Base-by-base conservation (phyloP, 371 early-diverging fungal genomes). In the Mortierella sp. region DNA sequence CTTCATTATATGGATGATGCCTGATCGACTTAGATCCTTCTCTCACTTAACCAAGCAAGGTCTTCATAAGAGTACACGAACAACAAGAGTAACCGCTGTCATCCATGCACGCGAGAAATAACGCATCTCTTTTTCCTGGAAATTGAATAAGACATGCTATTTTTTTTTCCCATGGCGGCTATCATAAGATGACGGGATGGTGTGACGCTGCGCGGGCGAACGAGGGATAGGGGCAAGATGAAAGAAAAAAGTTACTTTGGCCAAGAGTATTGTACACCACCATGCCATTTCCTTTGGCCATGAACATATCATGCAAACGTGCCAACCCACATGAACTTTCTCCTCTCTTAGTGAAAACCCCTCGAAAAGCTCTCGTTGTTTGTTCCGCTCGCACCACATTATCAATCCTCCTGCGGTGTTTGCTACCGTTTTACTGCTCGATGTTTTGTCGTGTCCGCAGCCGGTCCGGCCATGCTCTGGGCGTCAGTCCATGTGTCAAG, bases 181-280 rank as follows among this genome's bases (percentile, higher is more conserved):
- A 48, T 52, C 48, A 72, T 71, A 24, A 72, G 34, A 52, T 72
- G 72, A 50, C 52, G 34, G 72, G 50, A 72, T 19, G 31, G 52
- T 26, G 48, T 52, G 52, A 52, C 50, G 31, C 48, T 34, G 72
- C 52, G 52, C 52, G 31, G 21, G 52, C 50, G 52, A 47, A 19
- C 50, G 34, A 47, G 34, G 52, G 72, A 72, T 10, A 65, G 31
- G 38, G 38, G 31, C 28, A 60, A 28, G 60, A 11, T 26, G 60
- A 31, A n/a, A n/a, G 14, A 24, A 34, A 31, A 31, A 21, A 65
- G 6, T 34, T 65, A 34, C 38, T 38, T 65, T 38, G 38, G 24
- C 38, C 38, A 6, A 65, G 38, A 21, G 19, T 1, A 38, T 5
- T 38, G 42, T 8, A 63, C 38, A 31, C 65, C 16, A 16, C 38